Evolutionary conservation across 2,329 filamentous ascomycete genomes (phyloP).

Genomic region (Remersonia thermophila): DNA sequence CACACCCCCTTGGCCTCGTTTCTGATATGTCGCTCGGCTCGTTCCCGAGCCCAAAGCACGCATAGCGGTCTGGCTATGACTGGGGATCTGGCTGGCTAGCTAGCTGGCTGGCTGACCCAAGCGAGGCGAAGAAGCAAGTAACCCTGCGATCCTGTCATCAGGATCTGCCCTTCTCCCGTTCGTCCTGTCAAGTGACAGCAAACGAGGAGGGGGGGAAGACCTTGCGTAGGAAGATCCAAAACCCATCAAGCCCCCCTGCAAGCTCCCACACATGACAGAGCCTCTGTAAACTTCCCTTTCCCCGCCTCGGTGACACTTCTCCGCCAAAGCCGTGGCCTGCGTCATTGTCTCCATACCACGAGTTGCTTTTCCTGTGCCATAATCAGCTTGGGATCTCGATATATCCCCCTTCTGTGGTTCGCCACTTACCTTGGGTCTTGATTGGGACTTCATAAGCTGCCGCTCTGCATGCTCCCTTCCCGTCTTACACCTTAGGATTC

Average conservation of each 20-base stretch:
- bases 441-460: neutral
- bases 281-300: conserved; percentile 14
- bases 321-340: neutral
- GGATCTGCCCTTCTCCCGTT: conserved; percentile 13
- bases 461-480: conserved; percentile 1
- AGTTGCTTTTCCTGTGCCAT: no score
- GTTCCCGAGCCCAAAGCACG: conserved; percentile 11
- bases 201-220: conserved; percentile 13
- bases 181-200: conserved; percentile 17
- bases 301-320: neutral
- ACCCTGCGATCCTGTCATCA: neutral
- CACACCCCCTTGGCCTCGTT: conserved; percentile 15
- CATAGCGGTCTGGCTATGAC: neutral
- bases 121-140: no score
- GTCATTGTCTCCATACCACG: no score
- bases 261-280: conserved; percentile 5
- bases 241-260: no score
- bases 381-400: no score
- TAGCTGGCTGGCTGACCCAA: no score
- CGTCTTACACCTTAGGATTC: no score
- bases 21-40: conserved; percentile 15
- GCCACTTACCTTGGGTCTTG: no score
- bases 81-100: no score
- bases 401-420: no score
- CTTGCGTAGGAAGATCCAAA: conserved; percentile 11